Evolutionary conservation across 2,329 filamentous ascomycete species (phyloP).

Genomic region (Herpotrichia juniperi): DNA sequence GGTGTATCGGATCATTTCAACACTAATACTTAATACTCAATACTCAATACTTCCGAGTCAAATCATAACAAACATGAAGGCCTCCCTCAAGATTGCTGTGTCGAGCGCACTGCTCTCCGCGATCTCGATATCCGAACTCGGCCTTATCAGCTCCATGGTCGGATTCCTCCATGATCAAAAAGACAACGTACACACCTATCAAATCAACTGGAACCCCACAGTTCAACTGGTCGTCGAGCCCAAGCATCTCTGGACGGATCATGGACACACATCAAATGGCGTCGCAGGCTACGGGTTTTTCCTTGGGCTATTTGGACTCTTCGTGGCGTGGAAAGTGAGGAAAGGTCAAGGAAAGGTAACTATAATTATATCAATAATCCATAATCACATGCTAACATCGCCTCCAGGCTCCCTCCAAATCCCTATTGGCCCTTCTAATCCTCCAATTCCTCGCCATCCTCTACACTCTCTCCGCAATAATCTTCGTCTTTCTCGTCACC

Average conservation of each 20-base stretch:
- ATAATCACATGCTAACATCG: neutral
- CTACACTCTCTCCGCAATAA: slow-evolving; percentile 37
- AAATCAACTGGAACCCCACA: slow-evolving; percentile 28
- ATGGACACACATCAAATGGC: slow-evolving; percentile 37
- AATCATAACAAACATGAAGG: slow-evolving; percentile 10
- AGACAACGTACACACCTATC: slow-evolving; percentile 28
- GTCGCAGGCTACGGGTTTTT: slow-evolving; percentile 41
- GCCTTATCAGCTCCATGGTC: slow-evolving; percentile 40
- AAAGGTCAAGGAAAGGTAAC: slow-evolving; percentile 17
- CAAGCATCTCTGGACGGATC: slow-evolving; percentile 33
- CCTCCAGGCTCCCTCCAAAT: slow-evolving; percentile 25
- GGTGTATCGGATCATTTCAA: neutral
- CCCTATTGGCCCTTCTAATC: slow-evolving; percentile 43
- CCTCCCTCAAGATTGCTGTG: slow-evolving; percentile 25
- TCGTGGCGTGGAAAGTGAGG: slow-evolving; percentile 33
- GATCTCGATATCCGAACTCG: slow-evolving; percentile 36
- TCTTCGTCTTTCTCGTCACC: slow-evolving; percentile 38
- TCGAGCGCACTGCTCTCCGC: slow-evolving; percentile 32
- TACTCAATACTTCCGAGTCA: neutral
- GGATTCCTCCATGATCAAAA: slow-evolving; percentile 38
- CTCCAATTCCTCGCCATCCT: slow-evolving; percentile 34
- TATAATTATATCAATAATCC: neutral
- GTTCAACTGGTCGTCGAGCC: slow-evolving; percentile 31
- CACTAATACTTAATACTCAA: neutral
- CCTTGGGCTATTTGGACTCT: slow-evolving; percentile 34